Conservation (phyloP, 768 basidiomycete genomes). For the Cantharellus cinnabarinus region DNA sequence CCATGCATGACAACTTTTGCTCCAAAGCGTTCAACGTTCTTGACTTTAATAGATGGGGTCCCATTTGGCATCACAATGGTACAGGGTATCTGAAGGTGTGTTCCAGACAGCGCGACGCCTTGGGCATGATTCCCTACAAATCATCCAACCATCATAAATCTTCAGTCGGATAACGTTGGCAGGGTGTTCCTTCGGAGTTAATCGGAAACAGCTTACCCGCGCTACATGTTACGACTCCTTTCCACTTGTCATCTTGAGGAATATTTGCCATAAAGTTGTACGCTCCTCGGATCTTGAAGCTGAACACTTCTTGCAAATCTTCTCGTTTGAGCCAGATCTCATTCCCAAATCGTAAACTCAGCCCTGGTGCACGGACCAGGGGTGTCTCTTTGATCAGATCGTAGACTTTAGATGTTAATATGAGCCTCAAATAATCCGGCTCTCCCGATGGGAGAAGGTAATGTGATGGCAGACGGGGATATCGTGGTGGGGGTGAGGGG, state of each 20-base stretch:
- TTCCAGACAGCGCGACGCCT: constrained; percentile 90
- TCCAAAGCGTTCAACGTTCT: constrained; percentile 84
- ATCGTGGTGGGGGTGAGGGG: constrained; percentile 12
- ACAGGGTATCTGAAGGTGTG: constrained; percentile 71
- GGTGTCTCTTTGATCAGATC: constrained; percentile 80
- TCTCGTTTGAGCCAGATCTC: constrained; percentile 94
- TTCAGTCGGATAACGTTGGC: neutral
- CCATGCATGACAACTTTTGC: constrained; percentile 90
- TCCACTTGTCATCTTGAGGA: constrained; percentile 77
- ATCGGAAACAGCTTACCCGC: constrained; percentile 52
- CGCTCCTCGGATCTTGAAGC: constrained; percentile 95
- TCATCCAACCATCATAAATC: neutral
- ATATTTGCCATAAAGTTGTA: constrained; percentile 97
- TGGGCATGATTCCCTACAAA: constrained; percentile 88
- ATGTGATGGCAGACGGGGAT: constrained; percentile 48
- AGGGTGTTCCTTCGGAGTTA: neutral
- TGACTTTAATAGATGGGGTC: constrained; percentile 90
- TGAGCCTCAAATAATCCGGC: constrained; percentile 77
- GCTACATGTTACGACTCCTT: constrained; percentile 93
- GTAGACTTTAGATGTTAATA: constrained; percentile 78
- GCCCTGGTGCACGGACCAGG: constrained; percentile 64
- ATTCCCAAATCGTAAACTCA: constrained; percentile 75
- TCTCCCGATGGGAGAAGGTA: constrained; percentile 40
- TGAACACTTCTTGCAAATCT: constrained; percentile 93
- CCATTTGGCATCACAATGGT: constrained; percentile 98